Evolutionary conservation across 2,329 filamentous ascomycete genomes (phyloP), one percentile per base, ranked within the genome.

Genomic region (Ceratocystis cubensis): DNA sequence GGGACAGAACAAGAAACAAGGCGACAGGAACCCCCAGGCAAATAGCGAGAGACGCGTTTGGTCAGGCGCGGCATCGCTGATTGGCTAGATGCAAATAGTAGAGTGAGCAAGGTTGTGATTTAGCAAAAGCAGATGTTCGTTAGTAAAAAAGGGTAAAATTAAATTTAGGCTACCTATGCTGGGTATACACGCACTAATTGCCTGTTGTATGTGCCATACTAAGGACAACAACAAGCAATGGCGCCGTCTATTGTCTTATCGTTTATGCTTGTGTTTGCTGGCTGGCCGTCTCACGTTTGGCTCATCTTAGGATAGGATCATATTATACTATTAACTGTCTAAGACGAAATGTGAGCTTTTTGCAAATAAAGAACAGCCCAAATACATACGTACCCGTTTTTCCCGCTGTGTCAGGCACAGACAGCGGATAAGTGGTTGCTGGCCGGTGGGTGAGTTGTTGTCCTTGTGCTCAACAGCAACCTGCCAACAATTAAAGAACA

Each of bases 1-100:
- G 20, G n/a, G 48, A 53, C 3, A 56, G 8, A 28, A 13, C 25
- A 28, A 59, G 20, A n/a, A 59, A n/a, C 30, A 7, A 59, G 28
- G 25, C 56, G 56, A 59, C 15, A 4, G 28, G 28, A 46, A 25
- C 2, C 2, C 25, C 30, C 25, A 44, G 37, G 37, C 28, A 25
- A 33, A 13, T 22, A 28, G 2, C n/a, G 22, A 45, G 59, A 22
- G 33, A 62, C 59, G 59, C 56, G 56, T 59, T 59, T 59, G 56
- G 17, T 30, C 25, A 10, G 62, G 46, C 62, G 62, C 45, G 62
- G 25, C 45, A 46, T 30, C 20, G 45, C 62, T 64, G 62, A 64
- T 64, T 64, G 62, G 62, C 45, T 46, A 15, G 56, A 28, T 15
- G 20, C 17, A 30, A 46, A 25, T 13, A 45, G 28, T 28, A 41